Evolutionary conservation across 768 basidiomycete genomes (phyloP), one percentile per base, ranked within the genome.

Genomic region (Phylloporus sp.): DNA sequence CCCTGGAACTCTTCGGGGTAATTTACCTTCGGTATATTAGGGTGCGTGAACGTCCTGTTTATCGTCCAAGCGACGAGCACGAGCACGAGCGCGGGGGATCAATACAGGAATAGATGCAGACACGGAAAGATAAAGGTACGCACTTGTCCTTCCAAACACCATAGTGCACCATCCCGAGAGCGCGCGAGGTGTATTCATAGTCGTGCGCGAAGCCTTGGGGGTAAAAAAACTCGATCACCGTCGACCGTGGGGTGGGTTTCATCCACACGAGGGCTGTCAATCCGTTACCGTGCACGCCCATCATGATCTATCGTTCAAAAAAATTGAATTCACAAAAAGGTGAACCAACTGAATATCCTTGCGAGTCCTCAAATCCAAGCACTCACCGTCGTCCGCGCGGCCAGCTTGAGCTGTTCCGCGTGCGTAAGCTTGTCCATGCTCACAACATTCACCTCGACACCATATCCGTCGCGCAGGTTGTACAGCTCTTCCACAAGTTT

Each of bases 211-310:
- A 93, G 4, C 91, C 90, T 33, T 75, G 75, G 0, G 85, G 85
- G 65, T 74, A 89, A 66, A 92, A 93, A 68, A 96, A 92, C 59
- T 96, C 93, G 60, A 95, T 89, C 26, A 96, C 90, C 0, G 93
- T 91, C 26, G 89, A 78, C 15, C 84, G 74, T 6, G 82, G 82
- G 4, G 78, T 80, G 2, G 89, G 86, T 20, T 86, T 84, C 93
- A 95, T 96, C 92, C 91, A 96, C 5, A 96, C 62, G 1, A 94
- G 75, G 23, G 89, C 77, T 0, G 91, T 94, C 31, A 96, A 64
- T 26, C 90, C 93, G 60, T 96, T 95, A 9, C 93, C 92, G 57
- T 95, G 92, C 14, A 95, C 86, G 47, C 92, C 92, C 78, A 94
- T 85, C 83, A 95, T 78, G 58, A 95, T 90, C 92, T 95, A 50